Evolutionary conservation across 2,329 filamentous ascomycete species (phyloP).

Genomic region (Hypomyces perniciosus): DNA sequence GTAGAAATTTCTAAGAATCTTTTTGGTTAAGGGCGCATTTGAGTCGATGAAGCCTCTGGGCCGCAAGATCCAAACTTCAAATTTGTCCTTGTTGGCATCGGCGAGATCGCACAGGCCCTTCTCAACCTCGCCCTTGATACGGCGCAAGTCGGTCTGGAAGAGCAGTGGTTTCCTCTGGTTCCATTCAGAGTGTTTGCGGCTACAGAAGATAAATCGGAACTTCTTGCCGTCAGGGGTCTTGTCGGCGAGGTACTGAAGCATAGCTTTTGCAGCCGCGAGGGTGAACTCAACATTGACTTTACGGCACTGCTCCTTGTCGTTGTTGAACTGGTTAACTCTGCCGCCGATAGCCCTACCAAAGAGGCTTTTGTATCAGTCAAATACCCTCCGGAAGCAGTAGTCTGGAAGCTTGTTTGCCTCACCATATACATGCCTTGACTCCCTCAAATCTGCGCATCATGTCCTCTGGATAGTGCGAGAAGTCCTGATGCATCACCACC

Average conservation of each 20-base stretch:
- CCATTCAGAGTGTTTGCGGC: conserved; percentile 29
- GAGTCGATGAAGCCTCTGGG: conserved; percentile 27
- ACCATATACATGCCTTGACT: conserved; percentile 61
- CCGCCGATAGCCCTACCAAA: conserved; percentile 34
- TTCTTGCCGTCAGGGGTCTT: conserved; percentile 24
- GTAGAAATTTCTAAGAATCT: conserved; percentile 23
- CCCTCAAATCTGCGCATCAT: conserved; percentile 35
- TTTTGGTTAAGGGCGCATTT: conserved; percentile 20
- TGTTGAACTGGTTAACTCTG: conserved; percentile 40
- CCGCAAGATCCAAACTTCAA: conserved; percentile 33
- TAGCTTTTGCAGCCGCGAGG: conserved; percentile 53
- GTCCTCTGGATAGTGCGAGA: conserved; percentile 41
- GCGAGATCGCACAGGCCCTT: conserved; percentile 33
- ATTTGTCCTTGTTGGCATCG: conserved; percentile 24
- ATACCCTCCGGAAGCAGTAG: neutral
- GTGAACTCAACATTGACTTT: conserved; percentile 57
- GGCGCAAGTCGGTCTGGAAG: conserved; percentile 32
- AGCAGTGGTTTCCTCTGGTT: conserved; percentile 29
- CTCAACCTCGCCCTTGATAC: conserved; percentile 35
- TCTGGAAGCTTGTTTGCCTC: conserved; percentile 20
- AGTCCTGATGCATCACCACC: conserved; percentile 46
- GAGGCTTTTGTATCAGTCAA: neutral
- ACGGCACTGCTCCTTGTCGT: conserved; percentile 36
- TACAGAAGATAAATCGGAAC: conserved; percentile 41
- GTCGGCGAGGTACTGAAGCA: conserved; percentile 31